Base-by-base conservation (phyloP, 495 filamentous ascomycete species). In the Parathielavia appendiculata region DNA sequence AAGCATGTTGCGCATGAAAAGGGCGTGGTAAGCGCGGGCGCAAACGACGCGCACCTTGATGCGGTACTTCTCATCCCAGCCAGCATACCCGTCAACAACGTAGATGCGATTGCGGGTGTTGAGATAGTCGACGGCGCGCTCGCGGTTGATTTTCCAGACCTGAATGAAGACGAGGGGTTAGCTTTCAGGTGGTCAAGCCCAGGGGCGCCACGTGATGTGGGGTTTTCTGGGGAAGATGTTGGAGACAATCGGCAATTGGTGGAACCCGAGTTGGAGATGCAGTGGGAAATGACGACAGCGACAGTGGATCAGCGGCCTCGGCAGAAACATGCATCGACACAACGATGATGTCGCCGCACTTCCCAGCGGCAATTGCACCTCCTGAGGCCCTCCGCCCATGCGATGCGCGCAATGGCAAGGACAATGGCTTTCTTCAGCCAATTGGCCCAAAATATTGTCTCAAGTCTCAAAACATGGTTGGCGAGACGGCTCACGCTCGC, bases 1-100 rank as follows among this genome's bases (percentile, higher is more conserved):
- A 70, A 98, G 89, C 93, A 98, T 98, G 81, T 98, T 98, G 67
- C 95, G 90, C 93, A 98, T 98, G 89, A 98, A 98, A 59, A 98
- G 83, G 62, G 93, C 93, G 82, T 98, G 93, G 82, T 98, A 98
- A 75, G 93, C 93, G 72, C 93, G 89, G 61, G 93, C 93, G 77
- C 93, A 98, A 71, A 98, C 90, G 60, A 98, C 92, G 64, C 93
- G 95, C 68, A 98, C 93, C 66, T 85, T 88, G 79, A 98, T 97
- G 58, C 91, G 83, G 82, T 98, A 98, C 70, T 92, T 91, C 82
- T 95, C 87, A 66, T 98, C 93, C 93, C 93, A 98, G 66, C 93
- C 93, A 59, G 93, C 93, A 72, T 85, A 98, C 60, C 93, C 93
- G 76, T 98, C 93, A 59, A 98, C 79, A 59, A 98, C 93, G 75